Conservation (phyloP, 257 asterid species). For the Nicotiana benthamiana region DNA sequence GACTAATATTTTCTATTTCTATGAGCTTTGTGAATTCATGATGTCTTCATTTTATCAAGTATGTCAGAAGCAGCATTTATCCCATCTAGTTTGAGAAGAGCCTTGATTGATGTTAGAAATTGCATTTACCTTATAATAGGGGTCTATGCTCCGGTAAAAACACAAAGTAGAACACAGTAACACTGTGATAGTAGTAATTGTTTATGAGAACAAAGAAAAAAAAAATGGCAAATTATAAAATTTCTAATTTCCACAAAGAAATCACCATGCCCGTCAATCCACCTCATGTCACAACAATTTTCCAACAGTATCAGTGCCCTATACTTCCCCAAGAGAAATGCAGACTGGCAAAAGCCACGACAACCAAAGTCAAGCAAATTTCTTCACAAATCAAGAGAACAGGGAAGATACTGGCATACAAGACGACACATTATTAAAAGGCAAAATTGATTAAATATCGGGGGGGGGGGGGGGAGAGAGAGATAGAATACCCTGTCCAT, state of each 20-base stretch:
- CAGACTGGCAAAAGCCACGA: too few species aligned
- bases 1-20: background rate
- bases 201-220: background rate
- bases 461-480: constrained; percentile 5
- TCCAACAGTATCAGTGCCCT: background rate
- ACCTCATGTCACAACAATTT: background rate
- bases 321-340: too few species aligned
- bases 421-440: background rate
- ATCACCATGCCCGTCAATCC: background rate
- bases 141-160: background rate
- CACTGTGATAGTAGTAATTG: background rate
- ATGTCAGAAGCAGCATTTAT: background rate
- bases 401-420: background rate
- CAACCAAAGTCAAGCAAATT: background rate
- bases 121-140: background rate
- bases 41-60: background rate
- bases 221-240: background rate
- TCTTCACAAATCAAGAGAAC: background rate
- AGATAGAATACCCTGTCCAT: constrained; percentile 79
- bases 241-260: background rate
- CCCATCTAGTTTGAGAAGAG: background rate
- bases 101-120: background rate
- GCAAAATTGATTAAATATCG: background rate
- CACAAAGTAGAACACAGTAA: background rate
- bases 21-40: background rate